Evolutionary conservation across 73 alveolate species (phyloP).

Genomic region (Tetrahymena malaccensis): DNA sequence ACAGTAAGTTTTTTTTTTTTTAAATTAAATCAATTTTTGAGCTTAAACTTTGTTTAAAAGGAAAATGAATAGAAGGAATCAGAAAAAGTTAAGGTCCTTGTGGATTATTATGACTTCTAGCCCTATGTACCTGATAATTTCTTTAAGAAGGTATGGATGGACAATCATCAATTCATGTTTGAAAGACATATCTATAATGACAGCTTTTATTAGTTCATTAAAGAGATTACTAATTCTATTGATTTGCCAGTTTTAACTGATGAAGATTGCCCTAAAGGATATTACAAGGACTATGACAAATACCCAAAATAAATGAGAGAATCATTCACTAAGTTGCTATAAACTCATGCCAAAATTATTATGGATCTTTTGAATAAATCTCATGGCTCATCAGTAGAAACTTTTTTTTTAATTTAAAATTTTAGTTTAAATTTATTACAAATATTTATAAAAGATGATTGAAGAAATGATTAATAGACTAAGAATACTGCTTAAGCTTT

Average conservation of each 20-base stretch:
- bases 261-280: not conserved
- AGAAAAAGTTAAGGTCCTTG: not conserved
- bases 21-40: too few relatives aligned
- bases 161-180: constrained; percentile 26
- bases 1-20: not conserved
- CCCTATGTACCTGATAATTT: not conserved
- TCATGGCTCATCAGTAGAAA: not conserved
- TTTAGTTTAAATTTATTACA: not conserved
- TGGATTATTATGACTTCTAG: constrained; percentile 12
- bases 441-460: not conserved
- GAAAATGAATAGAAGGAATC: not conserved
- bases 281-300: not conserved
- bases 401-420: not conserved
- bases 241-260: not conserved
- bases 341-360: not conserved
- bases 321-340: not conserved
- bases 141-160: constrained; percentile 14
- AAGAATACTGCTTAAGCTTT: not conserved
- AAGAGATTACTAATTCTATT: constrained; percentile 6
- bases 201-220: constrained; percentile 10
- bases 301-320: not conserved
- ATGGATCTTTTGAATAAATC: not conserved
- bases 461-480: not conserved
- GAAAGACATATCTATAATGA: constrained; percentile 30
- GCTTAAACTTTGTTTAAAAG: not conserved